These are phyloP conservation scores for Cryptococcus maquisensis DNA, from an alignment of 1,284 basidiomycete genomes.

Conservation along the genomic window DNA sequence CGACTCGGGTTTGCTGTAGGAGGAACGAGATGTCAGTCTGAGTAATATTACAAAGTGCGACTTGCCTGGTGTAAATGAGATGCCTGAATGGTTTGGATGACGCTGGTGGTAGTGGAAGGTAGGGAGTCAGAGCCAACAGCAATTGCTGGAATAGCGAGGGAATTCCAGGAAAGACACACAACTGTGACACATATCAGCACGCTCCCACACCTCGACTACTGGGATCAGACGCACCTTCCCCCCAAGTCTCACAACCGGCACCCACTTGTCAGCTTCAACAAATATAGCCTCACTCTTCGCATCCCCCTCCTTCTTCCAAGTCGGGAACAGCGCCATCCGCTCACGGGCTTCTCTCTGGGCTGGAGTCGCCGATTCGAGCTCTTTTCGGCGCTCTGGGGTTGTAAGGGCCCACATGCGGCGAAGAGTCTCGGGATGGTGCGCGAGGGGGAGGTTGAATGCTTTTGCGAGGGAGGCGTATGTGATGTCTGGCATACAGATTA, in stretches of 20 bases:
- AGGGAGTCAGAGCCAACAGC: slow-evolving; percentile 65
- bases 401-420: slow-evolving; percentile 67
- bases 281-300: slow-evolving; percentile 66
- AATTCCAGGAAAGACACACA: slow-evolving; percentile 88
- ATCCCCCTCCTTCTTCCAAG: slow-evolving; percentile 37
- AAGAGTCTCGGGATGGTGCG: slow-evolving; percentile 75
- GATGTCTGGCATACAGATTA: slow-evolving; percentile 57
- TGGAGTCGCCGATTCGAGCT: slow-evolving; percentile 59
- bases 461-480: slow-evolving; percentile 82
- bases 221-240: slow-evolving; percentile 55
- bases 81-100: slow-evolving; percentile 66
- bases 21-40: slow-evolving; percentile 2
- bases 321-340: slow-evolving; percentile 80
- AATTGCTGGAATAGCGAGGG: slow-evolving; percentile 78
- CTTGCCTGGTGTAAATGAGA: slow-evolving; percentile 72
- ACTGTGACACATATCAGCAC: slow-evolving; percentile 27
- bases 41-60: slow-evolving; percentile 5
- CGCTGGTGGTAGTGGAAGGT: slow-evolving; percentile 68
- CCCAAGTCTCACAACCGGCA: slow-evolving; percentile 76
- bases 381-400: slow-evolving; percentile 54
- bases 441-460: slow-evolving; percentile 72
- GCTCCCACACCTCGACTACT: too few species aligned
- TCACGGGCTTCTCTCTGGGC: slow-evolving; percentile 68
- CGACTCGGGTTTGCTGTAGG: slow-evolving; percentile 69
- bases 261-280: slow-evolving; percentile 73